Evolutionary conservation across 495 filamentous ascomycete genomes (phyloP).

Genomic region (Podospora anserina): DNA sequence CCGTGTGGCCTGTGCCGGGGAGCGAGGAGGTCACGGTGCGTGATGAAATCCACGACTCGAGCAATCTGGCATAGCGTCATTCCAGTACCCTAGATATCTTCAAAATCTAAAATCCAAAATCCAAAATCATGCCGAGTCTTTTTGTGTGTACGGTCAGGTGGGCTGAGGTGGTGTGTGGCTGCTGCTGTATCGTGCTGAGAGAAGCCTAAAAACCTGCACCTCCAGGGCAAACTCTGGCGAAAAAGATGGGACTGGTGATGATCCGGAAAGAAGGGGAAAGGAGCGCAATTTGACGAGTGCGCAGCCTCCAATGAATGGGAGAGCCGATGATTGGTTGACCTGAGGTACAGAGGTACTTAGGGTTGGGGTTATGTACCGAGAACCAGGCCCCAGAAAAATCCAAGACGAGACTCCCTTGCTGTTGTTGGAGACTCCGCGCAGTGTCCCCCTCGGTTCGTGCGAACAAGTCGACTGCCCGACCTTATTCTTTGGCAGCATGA

Average conservation of each 20-base stretch:
- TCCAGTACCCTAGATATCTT: neutral
- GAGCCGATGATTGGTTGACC: conserved; percentile 20
- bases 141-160: neutral
- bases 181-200: neutral
- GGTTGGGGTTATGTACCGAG: conserved; percentile 29
- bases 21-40: neutral
- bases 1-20: neutral
- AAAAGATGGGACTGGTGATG: conserved; percentile 11
- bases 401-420: conserved; percentile 30
- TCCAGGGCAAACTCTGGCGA: neutral
- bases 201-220: neutral
- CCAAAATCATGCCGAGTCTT: neutral
- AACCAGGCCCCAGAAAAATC: conserved; percentile 20
- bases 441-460: conserved; percentile 34
- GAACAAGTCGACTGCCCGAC: conserved; percentile 38
- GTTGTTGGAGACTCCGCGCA: conserved; percentile 29
- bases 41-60: neutral
- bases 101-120: too few species aligned
- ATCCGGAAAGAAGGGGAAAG: conserved; percentile 8
- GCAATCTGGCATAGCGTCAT: neutral
- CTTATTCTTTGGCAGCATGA: conserved; percentile 39
- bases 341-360: conserved; percentile 25
- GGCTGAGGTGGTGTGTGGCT: too few species aligned
- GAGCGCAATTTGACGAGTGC: conserved; percentile 19
- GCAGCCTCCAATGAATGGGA: conserved; percentile 14